A percentile compares a stretch with the other conserved stretches of the same genome.
These are phyloP conservation scores for Prunus salicina DNA, from an alignment of 306 rosid genomes.

Conservation along the genomic window DNA sequence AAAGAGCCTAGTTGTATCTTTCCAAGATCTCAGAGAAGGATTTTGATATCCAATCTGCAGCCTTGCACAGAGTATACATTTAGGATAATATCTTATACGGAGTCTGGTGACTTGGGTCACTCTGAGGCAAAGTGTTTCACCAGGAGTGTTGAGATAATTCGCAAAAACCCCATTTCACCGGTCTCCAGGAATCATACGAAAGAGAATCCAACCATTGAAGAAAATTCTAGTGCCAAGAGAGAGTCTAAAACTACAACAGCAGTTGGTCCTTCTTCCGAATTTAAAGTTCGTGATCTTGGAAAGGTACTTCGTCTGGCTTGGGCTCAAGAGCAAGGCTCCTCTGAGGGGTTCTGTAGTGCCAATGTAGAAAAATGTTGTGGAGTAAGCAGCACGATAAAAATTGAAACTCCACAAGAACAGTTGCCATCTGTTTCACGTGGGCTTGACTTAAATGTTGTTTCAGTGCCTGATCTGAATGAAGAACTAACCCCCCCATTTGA, in stretches of 20 bases:
- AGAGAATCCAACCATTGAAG: conserved; percentile 42
- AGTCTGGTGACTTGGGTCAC: conserved; percentile 85
- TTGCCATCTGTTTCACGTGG: conserved; percentile 60
- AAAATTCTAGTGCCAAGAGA: conserved; percentile 50
- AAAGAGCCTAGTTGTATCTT: conserved; percentile 85
- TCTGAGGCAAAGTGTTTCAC: conserved; percentile 98
- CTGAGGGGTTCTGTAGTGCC: conserved; percentile 73
- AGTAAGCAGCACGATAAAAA: conserved; percentile 46
- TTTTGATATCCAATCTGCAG: conserved; percentile 76
- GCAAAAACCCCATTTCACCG: conserved; percentile 41
- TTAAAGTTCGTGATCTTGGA: conserved; percentile 94
- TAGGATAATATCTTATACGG: conserved; percentile 72
- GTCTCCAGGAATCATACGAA: conserved; percentile 39
- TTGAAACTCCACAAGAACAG: conserved; percentile 51
- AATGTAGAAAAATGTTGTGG: conserved; percentile 69
- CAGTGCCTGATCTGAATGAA: conserved; percentile 94
- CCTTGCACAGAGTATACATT: conserved; percentile 94
- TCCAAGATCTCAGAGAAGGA: conserved; percentile 83
- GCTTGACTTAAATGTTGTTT: conserved; percentile 86
- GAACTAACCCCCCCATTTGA: conserved; percentile 94
- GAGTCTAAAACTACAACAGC: conserved; percentile 47
- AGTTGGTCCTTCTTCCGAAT: conserved; percentile 52
- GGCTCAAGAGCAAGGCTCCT: conserved; percentile 77
- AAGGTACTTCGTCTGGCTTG: conserved; percentile 71
- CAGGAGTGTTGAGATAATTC: conserved; percentile 78